Percentiles rank a stretch among this genome's conserved stretches.
Evolutionary conservation across 2,329 filamentous ascomycete species (phyloP).

Genomic region (Epichloe gansuensis): DNA sequence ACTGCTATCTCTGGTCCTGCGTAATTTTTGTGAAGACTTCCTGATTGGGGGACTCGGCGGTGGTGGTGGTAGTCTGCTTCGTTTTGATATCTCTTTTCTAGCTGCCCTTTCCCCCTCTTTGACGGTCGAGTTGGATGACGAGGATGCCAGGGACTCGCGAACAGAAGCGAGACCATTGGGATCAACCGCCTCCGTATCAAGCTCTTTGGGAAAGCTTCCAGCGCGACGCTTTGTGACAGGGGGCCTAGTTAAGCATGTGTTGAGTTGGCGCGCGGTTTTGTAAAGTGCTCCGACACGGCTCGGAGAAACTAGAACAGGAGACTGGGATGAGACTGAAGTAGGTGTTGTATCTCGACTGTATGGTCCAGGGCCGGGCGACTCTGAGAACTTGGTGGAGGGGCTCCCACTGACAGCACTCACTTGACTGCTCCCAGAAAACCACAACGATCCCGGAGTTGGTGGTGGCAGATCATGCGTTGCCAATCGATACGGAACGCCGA

Average conservation of each 20-base stretch:
- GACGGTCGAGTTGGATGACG: constrained; percentile 58
- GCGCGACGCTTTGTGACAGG: constrained; percentile 46
- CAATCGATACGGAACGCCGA: constrained; percentile 41
- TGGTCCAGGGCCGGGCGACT: constrained; percentile 52
- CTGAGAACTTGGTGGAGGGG: constrained; percentile 63
- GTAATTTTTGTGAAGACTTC: constrained; percentile 47
- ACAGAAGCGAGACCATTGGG: constrained; percentile 50
- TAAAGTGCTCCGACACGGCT: constrained; percentile 28
- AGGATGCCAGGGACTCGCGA: constrained; percentile 57
- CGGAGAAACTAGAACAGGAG: constrained; percentile 45
- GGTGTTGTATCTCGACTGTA: constrained; percentile 71
- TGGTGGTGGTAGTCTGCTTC: constrained; percentile 30
- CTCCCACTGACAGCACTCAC: constrained; percentile 51
- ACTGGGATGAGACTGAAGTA: constrained; percentile 65
- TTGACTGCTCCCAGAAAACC: constrained; percentile 47
- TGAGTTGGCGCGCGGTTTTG: constrained; percentile 37
- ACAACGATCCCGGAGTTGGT: constrained; percentile 40
- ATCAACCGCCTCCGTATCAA: constrained; percentile 32
- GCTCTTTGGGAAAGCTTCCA: constrained; percentile 40
- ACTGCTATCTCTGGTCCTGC: constrained; percentile 12
- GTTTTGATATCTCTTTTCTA: constrained; percentile 29
- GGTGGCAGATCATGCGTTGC: constrained; percentile 54
- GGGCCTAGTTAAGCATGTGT: constrained; percentile 42
- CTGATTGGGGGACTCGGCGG: constrained; percentile 52
- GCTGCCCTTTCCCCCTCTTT: constrained; percentile 33